Evolutionary conservation across 2,329 filamentous ascomycete genomes (phyloP), one percentile per base, ranked within the genome.

Genomic region (Colletotrichum paranaense): DNA sequence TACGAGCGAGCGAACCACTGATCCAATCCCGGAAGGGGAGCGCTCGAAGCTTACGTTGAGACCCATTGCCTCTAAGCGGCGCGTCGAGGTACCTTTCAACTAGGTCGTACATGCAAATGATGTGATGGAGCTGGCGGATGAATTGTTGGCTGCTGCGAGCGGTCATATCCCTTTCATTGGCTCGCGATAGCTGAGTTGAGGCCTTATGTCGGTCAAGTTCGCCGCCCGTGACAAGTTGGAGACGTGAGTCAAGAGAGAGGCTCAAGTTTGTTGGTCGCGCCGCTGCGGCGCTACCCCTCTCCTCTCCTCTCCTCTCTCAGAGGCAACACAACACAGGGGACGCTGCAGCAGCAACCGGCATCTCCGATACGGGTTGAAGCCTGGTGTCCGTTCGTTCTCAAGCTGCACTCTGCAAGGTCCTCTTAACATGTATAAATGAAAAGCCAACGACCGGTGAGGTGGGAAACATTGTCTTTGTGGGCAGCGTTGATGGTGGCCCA

Each of bases 211-310:
- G 67, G 60, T 65, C 55, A 56, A 68, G 24, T 49, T 49, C 19
- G 14, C 24, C 24, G 49, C 60, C 60, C 30, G 49, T 70, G 56
- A 62, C 70, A 56, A 49, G 57, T 22, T n/a, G 35, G 8, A 35
- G 57, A 62, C 70, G 55, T 70, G 70, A 73, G 66, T 70, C 70
- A 62, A 60, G 59, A 73, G 59, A 73, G 66, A 55, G 66, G 24
- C 53, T 72, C 69, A 64, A 64, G 32, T 35, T 55, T 32, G 58
- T 55, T 55, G 28, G 12, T 38, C 60, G 26, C 46, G 49, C 62
- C 68, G 66, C 46, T 59, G 2, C 38, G 3, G 38, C 14, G 38
- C 38, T 19, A 14, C 14, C 38, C 58, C 42, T 28, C 38, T 46
- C 24, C 46, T 28, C 38, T 46, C 24, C 46, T 28, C 30, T 5